Percentiles rank a stretch among this genome's conserved stretches.
Evolutionary conservation across 2,329 filamentous ascomycete genomes (phyloP).

Genomic region (Parastagonospora nodorum): DNA sequence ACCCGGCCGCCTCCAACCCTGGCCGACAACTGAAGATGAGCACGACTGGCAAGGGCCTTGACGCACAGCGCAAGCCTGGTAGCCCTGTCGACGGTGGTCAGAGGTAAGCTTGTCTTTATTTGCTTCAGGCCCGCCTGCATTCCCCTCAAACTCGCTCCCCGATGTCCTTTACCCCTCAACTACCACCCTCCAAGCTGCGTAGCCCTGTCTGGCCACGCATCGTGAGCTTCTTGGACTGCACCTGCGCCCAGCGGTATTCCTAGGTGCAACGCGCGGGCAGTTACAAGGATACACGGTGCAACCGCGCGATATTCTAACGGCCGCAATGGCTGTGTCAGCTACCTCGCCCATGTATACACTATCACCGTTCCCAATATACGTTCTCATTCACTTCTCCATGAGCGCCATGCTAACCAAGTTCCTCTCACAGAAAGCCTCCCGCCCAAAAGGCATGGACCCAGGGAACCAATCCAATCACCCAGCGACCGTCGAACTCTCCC

Average conservation of each 20-base stretch:
- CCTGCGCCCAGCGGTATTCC: constrained; percentile 18
- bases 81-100: constrained; percentile 60
- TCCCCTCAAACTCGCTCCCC: not conserved
- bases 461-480: constrained; percentile 65
- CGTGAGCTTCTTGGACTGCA: constrained; percentile 24
- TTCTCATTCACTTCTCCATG: constrained; percentile 3
- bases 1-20: constrained; percentile 42
- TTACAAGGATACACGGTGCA: constrained; percentile 44
- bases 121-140: not conserved
- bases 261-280: constrained; percentile 38
- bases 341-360: constrained; percentile 6
- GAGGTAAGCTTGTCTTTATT: constrained; percentile 52
- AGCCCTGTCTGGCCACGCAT: constrained; percentile 18
- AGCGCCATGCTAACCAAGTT: constrained; percentile 32
- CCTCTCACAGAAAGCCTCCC: constrained; percentile 53
- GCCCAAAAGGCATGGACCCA: constrained; percentile 65
- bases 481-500: constrained; percentile 55
- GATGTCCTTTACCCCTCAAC: not conserved
- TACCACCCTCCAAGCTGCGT: not conserved
- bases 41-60: constrained; percentile 56
- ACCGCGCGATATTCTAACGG: constrained; percentile 23
- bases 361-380: constrained; percentile 5
- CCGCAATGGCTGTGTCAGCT: constrained; percentile 3
- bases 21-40: constrained; percentile 56
- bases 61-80: constrained; percentile 60